These are phyloP conservation scores for Globisporangium middletonii DNA, from an alignment of 352 stramenopile genomes.

Conservation along the genomic window DNA sequence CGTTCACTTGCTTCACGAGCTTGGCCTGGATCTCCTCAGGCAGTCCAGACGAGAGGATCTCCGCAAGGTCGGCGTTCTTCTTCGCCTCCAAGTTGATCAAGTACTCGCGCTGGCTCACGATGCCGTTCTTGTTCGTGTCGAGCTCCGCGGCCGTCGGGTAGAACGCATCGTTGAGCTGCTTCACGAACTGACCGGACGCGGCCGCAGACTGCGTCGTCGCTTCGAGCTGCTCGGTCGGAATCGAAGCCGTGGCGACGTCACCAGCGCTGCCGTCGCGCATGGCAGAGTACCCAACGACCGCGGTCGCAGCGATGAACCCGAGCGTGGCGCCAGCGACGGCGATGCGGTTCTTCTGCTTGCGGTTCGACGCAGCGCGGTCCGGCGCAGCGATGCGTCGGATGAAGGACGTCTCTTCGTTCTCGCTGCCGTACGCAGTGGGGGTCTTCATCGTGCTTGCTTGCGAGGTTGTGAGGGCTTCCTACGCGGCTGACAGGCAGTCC, in stretches of 20 bases:
- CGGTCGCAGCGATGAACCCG: constrained; percentile 30
- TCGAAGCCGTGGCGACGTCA: background rate
- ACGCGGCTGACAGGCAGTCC: too few species aligned
- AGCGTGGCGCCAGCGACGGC: constrained; percentile 29
- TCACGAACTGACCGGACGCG: constrained; percentile 25
- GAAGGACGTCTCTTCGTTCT: constrained; percentile 58
- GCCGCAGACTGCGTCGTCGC: constrained; percentile 18
- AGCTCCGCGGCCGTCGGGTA: constrained; percentile 35
- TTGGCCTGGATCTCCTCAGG: constrained; percentile 30
- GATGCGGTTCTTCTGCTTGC: constrained; percentile 41
- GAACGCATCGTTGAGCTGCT: constrained; percentile 23
- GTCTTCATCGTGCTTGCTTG: constrained; percentile 35
- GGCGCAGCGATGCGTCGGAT: constrained; percentile 45
- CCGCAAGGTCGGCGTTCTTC: constrained; percentile 15
- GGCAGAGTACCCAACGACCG: constrained; percentile 35
- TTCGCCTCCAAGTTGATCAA: constrained; percentile 23
- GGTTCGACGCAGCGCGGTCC: constrained; percentile 19
- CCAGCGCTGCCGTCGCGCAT: constrained; percentile 10
- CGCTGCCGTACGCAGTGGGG: constrained; percentile 40
- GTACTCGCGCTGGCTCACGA: constrained; percentile 33
- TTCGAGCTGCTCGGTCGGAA: constrained; percentile 23
- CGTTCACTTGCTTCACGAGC: constrained; percentile 28
- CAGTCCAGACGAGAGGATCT: constrained; percentile 24
- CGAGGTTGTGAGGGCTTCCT: too few species aligned
- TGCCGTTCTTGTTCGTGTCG: constrained; percentile 24